phyloP scores from a whole-genome alignment of 2,329 filamentous ascomycete genomes.

The Alternaria ventricosa region DNA sequence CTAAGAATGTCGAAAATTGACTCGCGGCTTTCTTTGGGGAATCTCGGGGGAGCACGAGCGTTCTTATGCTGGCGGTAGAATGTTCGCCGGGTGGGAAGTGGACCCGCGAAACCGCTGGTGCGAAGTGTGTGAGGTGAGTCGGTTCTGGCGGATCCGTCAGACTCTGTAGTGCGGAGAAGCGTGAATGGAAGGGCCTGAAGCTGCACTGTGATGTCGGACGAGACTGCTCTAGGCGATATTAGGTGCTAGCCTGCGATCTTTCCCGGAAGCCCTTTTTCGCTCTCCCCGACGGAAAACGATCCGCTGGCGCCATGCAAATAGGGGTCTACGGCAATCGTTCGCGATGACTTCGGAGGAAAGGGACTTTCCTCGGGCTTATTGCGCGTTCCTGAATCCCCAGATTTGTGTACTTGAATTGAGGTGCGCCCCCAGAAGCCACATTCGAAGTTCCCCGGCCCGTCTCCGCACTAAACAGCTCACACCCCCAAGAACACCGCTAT shows the following conservation, averaged over 20 bases:
- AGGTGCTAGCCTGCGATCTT: constrained; percentile 5
- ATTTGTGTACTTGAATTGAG: not conserved
- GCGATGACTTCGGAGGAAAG: constrained; percentile 22
- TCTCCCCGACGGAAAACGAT: constrained; percentile 30
- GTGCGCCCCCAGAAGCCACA: not conserved
- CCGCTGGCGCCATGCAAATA: constrained; percentile 5
- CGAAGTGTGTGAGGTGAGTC: constrained; percentile 2
- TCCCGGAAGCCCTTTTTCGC: constrained; percentile 12
- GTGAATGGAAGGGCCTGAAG: constrained; percentile 11
- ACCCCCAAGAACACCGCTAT: not conserved
- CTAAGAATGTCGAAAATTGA: constrained; percentile 10
- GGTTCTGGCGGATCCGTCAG: constrained; percentile 21
- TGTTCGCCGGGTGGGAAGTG: constrained; percentile 14
- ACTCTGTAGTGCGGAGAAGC: constrained; percentile 28
- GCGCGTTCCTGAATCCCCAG: not conserved
- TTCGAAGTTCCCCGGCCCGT: not conserved
- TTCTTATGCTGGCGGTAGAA: constrained; percentile 28
- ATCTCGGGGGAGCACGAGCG: constrained; percentile 26
- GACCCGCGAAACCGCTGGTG: constrained; percentile 12
- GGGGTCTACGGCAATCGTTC: constrained; percentile 22
- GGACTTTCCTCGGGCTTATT: constrained; percentile 28
- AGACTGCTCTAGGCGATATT: constrained; percentile 12
- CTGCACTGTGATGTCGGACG: constrained; percentile 27
- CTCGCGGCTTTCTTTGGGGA: constrained; percentile 14
- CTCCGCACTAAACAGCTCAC: not conserved